Evolutionary conservation across 345 rosid genomes (phyloP).

Genomic region (Ceriops zippeliana): DNA sequence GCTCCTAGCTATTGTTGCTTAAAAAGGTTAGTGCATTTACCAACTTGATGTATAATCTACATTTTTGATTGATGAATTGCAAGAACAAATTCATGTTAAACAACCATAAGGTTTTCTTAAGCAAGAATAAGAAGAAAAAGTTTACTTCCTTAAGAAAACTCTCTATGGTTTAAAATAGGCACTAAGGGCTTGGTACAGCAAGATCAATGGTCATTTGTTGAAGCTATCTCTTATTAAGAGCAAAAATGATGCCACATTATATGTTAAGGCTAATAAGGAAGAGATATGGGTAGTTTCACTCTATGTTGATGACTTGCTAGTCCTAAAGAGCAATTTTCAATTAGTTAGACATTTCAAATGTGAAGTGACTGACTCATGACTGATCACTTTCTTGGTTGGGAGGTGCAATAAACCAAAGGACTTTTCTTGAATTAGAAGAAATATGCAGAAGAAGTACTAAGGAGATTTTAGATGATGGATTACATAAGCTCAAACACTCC

Average conservation of each 20-base stretch:
- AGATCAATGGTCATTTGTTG: too few species aligned
- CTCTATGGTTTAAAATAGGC: not conserved
- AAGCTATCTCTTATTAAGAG: not conserved
- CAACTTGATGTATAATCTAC: too few species aligned
- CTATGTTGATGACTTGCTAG: not conserved
- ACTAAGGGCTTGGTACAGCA: not conserved
- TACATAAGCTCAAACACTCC: not conserved
- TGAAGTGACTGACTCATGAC: too few species aligned
- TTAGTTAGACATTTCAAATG: too few species aligned
- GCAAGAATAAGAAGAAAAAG: not conserved
- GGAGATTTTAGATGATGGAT: not conserved
- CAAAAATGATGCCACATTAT: too few species aligned
- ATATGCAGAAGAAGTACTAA: not conserved
- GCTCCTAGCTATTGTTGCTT: not conserved
- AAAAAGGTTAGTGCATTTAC: not conserved
- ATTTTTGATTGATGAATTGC: too few species aligned
- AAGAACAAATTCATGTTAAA: not conserved
- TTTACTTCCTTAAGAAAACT: not conserved
- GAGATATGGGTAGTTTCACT: not conserved
- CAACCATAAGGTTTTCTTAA: not conserved
- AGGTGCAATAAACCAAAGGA: too few species aligned
- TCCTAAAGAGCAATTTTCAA: too few species aligned
- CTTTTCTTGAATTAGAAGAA: too few species aligned
- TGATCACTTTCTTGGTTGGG: too few species aligned
- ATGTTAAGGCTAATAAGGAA: too few species aligned